These are phyloP conservation scores for Phenoliferia sp. DNA, from an alignment of 1,284 basidiomycete genomes.

Conservation along the genomic window DNA sequence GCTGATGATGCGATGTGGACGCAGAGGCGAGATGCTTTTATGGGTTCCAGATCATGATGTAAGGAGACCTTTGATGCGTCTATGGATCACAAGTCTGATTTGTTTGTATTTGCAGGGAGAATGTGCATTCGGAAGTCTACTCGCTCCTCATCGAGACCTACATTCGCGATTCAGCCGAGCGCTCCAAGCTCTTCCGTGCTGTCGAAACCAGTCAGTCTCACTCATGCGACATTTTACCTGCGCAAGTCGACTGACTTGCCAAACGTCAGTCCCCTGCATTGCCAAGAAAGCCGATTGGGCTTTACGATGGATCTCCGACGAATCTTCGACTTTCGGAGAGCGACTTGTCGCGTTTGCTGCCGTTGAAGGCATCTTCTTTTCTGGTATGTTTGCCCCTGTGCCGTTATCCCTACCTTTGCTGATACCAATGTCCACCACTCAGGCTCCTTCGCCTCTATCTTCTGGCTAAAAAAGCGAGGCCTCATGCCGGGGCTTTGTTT, in stretches of 20 bases:
- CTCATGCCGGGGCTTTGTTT: constrained; percentile 48
- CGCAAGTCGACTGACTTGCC: neutral
- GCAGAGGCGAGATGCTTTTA: constrained; percentile 49
- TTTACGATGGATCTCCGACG: constrained; percentile 47
- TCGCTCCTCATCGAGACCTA: constrained; percentile 56
- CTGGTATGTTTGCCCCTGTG: constrained; percentile 29
- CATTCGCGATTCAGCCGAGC: constrained; percentile 51
- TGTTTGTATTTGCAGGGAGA: constrained; percentile 41
- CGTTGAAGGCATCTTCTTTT: constrained; percentile 50
- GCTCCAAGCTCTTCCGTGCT: constrained; percentile 51
- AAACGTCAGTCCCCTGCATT: constrained; percentile 34
- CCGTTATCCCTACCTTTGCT: neutral
- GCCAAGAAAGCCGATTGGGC: constrained; percentile 43
- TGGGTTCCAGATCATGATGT: constrained; percentile 51
- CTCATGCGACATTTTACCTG: neutral
- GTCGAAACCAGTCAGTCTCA: constrained; percentile 48
- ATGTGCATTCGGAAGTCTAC: constrained; percentile 56
- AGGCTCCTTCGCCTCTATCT: constrained; percentile 48
- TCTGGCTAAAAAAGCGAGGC: constrained; percentile 50
- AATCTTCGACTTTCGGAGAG: constrained; percentile 45
- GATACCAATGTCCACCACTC: neutral
- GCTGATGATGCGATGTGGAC: constrained; percentile 11
- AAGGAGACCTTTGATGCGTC: neutral
- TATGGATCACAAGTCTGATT: neutral
- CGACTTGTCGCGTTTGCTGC: constrained; percentile 48